Percentiles rank a stretch among this genome's conserved stretches.
Evolutionary conservation across 1,284 basidiomycete species (phyloP).

Genomic region (Ceratobasidium sp.): DNA sequence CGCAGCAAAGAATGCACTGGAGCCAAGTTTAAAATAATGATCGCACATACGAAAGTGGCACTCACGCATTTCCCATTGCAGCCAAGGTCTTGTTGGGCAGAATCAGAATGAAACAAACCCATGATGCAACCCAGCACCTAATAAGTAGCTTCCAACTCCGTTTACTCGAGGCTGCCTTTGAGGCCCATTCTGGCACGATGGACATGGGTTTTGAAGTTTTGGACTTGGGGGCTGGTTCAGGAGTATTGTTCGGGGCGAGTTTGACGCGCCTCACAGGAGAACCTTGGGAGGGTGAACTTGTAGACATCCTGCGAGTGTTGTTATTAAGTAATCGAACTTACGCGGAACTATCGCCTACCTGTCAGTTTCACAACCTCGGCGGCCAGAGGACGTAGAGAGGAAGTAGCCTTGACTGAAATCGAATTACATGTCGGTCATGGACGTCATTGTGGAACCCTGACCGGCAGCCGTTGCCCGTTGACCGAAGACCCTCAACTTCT

Average conservation of each 20-base stretch:
- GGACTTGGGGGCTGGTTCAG: conserved; percentile 17
- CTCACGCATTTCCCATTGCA: conserved; percentile 39
- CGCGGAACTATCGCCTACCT: not conserved
- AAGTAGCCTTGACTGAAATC: no score
- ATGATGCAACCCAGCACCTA: conserved; percentile 39
- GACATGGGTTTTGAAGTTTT: not conserved
- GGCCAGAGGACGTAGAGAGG: no score
- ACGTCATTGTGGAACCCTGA: no score
- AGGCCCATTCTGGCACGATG: conserved; percentile 18
- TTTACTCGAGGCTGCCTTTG: conserved; percentile 17
- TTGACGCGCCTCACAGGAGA: conserved; percentile 15
- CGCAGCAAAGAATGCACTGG: conserved; percentile 38
- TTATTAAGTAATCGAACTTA: not conserved
- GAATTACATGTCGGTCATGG: no score
- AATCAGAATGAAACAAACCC: conserved; percentile 36
- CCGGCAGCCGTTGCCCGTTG: no score
- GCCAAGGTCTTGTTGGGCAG: conserved; percentile 32
- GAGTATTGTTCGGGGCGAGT: not conserved
- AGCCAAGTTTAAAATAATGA: not conserved
- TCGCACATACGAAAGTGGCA: not conserved
- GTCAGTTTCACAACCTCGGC: no score
- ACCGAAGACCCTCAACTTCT: no score
- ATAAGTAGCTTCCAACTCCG: conserved; percentile 37
- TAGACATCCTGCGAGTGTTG: conserved; percentile 1
- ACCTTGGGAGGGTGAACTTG: not conserved